These are phyloP conservation scores for Gremmenia infestans DNA, from an alignment of 2,329 filamentous ascomycete genomes.

Conservation along the genomic window DNA sequence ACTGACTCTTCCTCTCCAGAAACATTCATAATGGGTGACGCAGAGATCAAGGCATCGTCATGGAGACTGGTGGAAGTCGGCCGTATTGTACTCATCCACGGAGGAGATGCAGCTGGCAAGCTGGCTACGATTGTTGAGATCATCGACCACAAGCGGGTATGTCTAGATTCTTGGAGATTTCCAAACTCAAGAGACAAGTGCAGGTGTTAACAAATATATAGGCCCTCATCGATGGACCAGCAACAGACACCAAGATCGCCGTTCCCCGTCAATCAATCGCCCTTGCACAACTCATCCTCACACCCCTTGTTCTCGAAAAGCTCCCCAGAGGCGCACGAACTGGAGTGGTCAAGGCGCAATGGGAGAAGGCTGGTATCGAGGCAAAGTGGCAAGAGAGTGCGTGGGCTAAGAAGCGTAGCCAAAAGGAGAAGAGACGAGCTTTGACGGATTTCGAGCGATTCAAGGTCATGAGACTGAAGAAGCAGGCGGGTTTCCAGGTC, in stretches of 20 bases:
- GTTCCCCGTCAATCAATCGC: conserved; percentile 83
- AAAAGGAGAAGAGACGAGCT: conserved; percentile 79
- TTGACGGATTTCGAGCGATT: conserved; percentile 99
- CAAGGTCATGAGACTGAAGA: conserved; percentile 99
- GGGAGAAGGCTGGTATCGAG: conserved; percentile 90
- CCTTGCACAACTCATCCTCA: conserved; percentile 81
- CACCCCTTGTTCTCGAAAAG: conserved; percentile 79
- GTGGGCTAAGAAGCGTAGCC: conserved; percentile 91
- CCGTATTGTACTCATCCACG: conserved; percentile 89
- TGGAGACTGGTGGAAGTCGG: conserved; percentile 99
- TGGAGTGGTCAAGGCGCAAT: conserved; percentile 77
- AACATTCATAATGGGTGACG: conserved; percentile 73
- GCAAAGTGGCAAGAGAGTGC: conserved; percentile 85
- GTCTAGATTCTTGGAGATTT: conserved; percentile 40
- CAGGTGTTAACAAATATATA: conserved; percentile 40
- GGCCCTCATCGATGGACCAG: conserved; percentile 95
- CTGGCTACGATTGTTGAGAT: conserved; percentile 97
- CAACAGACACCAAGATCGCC: conserved; percentile 69
- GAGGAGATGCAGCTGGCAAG: conserved; percentile 74
- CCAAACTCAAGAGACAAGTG: conserved; percentile 7
- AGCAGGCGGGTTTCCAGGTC: conserved; percentile 98
- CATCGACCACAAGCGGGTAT: conserved; percentile 99
- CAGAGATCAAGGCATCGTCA: conserved; percentile 73
- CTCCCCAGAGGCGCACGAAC: conserved; percentile 82
- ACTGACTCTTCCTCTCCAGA: conserved; percentile 35